Evolutionary conservation across 2,329 filamentous ascomycete genomes (phyloP), one percentile per base, ranked within the genome.

Genomic region (Ambrosiella beaveri): DNA sequence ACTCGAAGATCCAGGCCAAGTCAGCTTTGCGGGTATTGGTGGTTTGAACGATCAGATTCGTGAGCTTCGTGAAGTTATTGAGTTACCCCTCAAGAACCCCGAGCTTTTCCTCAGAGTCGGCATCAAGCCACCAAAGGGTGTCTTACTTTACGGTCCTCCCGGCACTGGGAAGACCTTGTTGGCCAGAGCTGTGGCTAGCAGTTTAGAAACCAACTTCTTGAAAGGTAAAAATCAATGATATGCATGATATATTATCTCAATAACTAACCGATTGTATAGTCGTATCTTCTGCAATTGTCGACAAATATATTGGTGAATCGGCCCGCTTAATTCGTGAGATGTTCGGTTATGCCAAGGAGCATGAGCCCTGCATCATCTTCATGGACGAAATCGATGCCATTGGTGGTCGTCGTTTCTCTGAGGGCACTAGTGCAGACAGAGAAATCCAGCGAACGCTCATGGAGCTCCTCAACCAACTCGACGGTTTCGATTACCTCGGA

Each of bases 311-410:
- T 63, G 93, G 93, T 71, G 93, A 98, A 74, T 98, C 93, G 9
- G 93, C 93, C 41, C 85, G 94, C 64, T 77, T 98, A 64, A 98
- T 98, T 67, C 84, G 93, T 70, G 93, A 98, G 72, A 98, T 98
- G 94, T 98, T 98, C 68, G 94, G 93, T 60, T 98, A 98, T 68
- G 93, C 94, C 66, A 97, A 96, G 73, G 94, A 98, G 71, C 93
- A 98, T 71, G 93, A 98, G 72, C 93, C 93, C 44, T 98, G 93
- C 71, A 98, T 98, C 71, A 98, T 98, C 73, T 98, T 98, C 80
- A 98, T 98, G 93, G 94, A 98, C 77, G 93, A 98, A 74, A 98
- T 98, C 68, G 93, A 98, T 68, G 93, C 93, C 67, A 98, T 98
- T 67, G 93, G 93, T 70, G 94, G 94, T 62, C 82, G 94, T 66